Base-by-base conservation (phyloP, 2,329 filamentous ascomycete genomes). In the Arthroderma uncinatum region DNA sequence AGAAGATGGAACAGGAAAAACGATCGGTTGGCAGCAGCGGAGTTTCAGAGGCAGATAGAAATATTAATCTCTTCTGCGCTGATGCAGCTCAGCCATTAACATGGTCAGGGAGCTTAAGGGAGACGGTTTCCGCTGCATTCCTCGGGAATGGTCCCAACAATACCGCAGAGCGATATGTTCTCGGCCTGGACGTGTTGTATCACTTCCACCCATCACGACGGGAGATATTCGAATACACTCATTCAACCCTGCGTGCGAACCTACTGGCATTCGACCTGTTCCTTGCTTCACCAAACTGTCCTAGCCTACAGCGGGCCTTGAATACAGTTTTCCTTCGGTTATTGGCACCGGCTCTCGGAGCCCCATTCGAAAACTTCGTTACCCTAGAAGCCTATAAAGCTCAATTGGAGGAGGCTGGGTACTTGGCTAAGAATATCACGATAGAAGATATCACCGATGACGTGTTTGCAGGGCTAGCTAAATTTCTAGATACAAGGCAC, bases 251-350 rank as follows among this genome's bases (percentile, higher is more conserved):
- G 0, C 62, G 70, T 2, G 79, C 79, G 1, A 74, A 76, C 0
- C 66, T 79, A 54, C 79, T 81, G 75, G 78, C 76, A 0, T 82
- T 82, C 58, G 80, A 83, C 58, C 69, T 82, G 1, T 62, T 81
- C 1, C 68, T 71, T n/a, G 55, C 59, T 6, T 55, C 59, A 10
- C 19, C 53, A 28, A 19, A 57, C 3, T 64, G 68, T 14, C 59
- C 62, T 3, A 10, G 23, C 8, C 28, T 59, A 40, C 60, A 62
- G 0, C 61, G 63, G 0, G 47, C 62, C 21, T 60, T 62, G 33
- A 63, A 74, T 25, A 66, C 57, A 0, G 53, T 76, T 4, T 53
- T 71, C 2, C 67, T 79, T 1, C 67, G 73, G 0, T 12, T 75
- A 0, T 59, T 82, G 2, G 78, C 78, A 2, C 63, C 74, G 21